Evolutionary conservation across 2,329 filamentous ascomycete genomes (phyloP).

Genomic region (Penicillium sp.): DNA sequence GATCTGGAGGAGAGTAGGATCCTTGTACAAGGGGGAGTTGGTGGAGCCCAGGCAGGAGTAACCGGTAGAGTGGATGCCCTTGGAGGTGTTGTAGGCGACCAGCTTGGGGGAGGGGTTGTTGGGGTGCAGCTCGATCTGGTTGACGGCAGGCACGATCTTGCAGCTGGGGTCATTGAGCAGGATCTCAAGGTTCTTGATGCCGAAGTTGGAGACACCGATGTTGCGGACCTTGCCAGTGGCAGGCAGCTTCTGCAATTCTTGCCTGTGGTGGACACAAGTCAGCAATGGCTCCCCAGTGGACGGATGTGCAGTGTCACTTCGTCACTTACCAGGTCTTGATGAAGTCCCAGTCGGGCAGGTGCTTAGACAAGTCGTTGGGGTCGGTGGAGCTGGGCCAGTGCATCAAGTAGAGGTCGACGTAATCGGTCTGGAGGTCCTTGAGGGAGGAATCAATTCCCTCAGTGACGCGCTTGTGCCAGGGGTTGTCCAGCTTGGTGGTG

Average conservation of each 20-base stretch:
- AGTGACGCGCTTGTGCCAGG: conserved; percentile 53
- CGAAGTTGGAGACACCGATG: conserved; percentile 82
- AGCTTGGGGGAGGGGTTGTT: conserved; percentile 63
- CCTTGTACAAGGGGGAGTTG: conserved; percentile 48
- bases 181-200: conserved; percentile 68
- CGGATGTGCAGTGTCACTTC: neutral
- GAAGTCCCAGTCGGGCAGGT: conserved; percentile 70
- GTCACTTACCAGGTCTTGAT: conserved; percentile 56
- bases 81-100: conserved; percentile 43
- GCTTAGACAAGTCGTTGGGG: conserved; percentile 47
- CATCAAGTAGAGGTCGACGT: conserved; percentile 65
- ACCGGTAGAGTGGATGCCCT: conserved; percentile 49
- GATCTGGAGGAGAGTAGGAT: conserved; percentile 44
- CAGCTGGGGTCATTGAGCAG: conserved; percentile 59
- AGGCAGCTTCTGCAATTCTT: conserved; percentile 40
- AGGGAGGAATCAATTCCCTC: conserved; percentile 55
- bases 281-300: neutral
- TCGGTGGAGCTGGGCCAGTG: conserved; percentile 56
- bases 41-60: conserved; percentile 51
- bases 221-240: conserved; percentile 58
- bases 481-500: conserved; percentile 62
- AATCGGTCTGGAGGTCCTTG: conserved; percentile 56
- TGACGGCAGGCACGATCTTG: conserved; percentile 44
- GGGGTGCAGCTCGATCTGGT: conserved; percentile 49
- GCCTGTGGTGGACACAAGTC: conserved; percentile 9